Percentiles rank a stretch among this genome's conserved stretches.
These are phyloP conservation scores for Blastobotrys elegans DNA, from an alignment of 1,139 yeast species.

Conservation along the genomic window DNA sequence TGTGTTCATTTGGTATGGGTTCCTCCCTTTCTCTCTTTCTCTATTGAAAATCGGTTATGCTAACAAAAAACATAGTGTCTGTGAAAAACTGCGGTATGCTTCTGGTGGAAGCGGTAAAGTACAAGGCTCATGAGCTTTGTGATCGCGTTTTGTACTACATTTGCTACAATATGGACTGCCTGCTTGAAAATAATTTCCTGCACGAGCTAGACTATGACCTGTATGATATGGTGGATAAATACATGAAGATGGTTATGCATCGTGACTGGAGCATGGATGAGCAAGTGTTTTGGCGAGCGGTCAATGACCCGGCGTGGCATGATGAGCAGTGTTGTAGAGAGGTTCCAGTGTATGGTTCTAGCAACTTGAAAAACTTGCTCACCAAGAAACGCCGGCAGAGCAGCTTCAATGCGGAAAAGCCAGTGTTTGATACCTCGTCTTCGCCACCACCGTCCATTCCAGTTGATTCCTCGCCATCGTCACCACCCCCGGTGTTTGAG, in stretches of 20 bases:
- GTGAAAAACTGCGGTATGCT: conserved; percentile 58
- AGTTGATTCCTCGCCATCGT: not conserved
- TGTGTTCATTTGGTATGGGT: conserved; percentile 57
- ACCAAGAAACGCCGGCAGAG: conserved; percentile 5
- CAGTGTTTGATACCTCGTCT: not conserved
- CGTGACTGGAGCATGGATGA: not conserved
- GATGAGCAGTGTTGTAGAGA: not conserved
- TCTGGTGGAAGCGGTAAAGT: conserved; percentile 49
- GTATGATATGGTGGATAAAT: conserved; percentile 33
- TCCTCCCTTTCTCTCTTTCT: conserved; percentile 27
- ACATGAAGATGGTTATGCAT: conserved; percentile 19
- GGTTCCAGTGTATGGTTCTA: conserved; percentile 2
- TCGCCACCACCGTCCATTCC: not conserved
- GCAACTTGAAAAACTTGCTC: not conserved
- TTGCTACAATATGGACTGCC: conserved; percentile 57
- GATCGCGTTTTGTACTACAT: conserved; percentile 64
- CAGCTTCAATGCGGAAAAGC: conserved; percentile 1
- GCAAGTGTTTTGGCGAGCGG: conserved; percentile 4
- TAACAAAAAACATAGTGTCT: conserved; percentile 33
- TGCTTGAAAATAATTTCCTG: conserved; percentile 48
- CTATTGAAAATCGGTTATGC: too few species aligned
- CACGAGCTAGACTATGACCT: conserved; percentile 28
- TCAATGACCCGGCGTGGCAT: conserved; percentile 1
- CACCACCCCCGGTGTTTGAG: not conserved
- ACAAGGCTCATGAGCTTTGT: conserved; percentile 52